These are phyloP conservation scores for Coffea canephora DNA, from an alignment of 257 asterid genomes.

Conservation along the genomic window DNA sequence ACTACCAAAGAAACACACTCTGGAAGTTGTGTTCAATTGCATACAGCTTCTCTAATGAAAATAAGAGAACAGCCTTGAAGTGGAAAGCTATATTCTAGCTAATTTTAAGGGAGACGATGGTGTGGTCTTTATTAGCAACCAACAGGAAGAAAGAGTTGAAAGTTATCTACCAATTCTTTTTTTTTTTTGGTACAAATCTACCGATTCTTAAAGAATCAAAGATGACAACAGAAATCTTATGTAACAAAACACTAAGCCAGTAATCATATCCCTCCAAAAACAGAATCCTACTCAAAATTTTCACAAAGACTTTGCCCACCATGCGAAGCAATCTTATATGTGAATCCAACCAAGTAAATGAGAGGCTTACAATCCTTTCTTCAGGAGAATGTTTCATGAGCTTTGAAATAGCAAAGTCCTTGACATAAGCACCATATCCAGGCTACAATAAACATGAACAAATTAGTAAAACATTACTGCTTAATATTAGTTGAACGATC, in stretches of 20 bases:
- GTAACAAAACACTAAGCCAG: no score
- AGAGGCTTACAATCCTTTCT: slow-evolving; percentile 63
- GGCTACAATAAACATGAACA: slow-evolving; percentile 55
- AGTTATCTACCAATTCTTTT: background rate
- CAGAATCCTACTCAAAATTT: background rate
- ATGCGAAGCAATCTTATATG: background rate
- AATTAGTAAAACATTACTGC: slow-evolving; percentile 15
- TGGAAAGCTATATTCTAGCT: background rate
- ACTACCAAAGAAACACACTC: background rate
- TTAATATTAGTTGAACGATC: slow-evolving; percentile 9
- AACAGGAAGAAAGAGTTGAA: background rate
- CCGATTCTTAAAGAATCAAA: background rate
- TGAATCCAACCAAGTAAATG: slow-evolving; percentile 8
- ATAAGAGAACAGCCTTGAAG: background rate
- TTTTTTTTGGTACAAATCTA: background rate
- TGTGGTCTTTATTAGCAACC: background rate
- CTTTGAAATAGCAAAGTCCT: slow-evolving; percentile 70
- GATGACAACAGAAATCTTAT: background rate
- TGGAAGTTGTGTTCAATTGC: background rate
- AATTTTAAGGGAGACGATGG: background rate
- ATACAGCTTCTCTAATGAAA: background rate
- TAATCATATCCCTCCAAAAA: background rate
- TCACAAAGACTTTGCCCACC: background rate
- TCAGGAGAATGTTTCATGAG: slow-evolving; percentile 40
- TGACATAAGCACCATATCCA: slow-evolving; percentile 74